Evolutionary conservation across 2,329 filamentous ascomycete genomes (phyloP), one percentile per base, ranked within the genome.

Genomic region (Xenoacremonium recifei): DNA sequence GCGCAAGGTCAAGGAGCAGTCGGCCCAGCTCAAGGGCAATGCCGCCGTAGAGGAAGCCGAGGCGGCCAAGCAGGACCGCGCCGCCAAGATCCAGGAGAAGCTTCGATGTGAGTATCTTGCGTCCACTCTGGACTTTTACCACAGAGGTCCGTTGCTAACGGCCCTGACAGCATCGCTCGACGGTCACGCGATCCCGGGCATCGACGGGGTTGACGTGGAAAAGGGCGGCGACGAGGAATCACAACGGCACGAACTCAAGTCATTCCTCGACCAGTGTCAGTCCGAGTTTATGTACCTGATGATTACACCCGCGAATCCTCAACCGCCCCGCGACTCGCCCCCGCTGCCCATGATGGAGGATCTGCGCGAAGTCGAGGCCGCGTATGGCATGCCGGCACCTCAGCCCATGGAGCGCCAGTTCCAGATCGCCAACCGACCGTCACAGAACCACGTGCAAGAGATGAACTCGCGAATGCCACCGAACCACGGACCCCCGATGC

Each of bases 1-100:
- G 70, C 82, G 84, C 57, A 93, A 92, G 49, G 74, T 96, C 58
- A 90, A 87, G 67, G 86, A 89, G 49, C 89, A 96, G 69, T 78
- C 87, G 17, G 77, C 79, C 39, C 85, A 90, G 68, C 74, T 80
- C 47, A 87, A 84, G 50, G 68, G 76, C 33, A 42, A 48, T 5
- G 47, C 47, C 7, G 54, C 55, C 9, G 44, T 51, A 15, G 71
- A 75, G 18, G 71, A 65, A 55, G 60, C 60, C 18, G 59, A 62
- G n/a, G 50, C 72, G 62, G 61, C 68, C 12, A 74, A 77, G 46
- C 75, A 76, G 47, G 75, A 79, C 40, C 70, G 75, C 37, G 70
- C 71, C 6, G 64, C 75, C 13, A 67, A 78, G 58, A 73, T 80
- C 25, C 70, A 79, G 48, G 78, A 83, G 53, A 77, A 77, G 59